These are phyloP conservation scores for Eucalyptus camaldulensis DNA, from an alignment of 345 rosid genomes.

Conservation along the genomic window DNA sequence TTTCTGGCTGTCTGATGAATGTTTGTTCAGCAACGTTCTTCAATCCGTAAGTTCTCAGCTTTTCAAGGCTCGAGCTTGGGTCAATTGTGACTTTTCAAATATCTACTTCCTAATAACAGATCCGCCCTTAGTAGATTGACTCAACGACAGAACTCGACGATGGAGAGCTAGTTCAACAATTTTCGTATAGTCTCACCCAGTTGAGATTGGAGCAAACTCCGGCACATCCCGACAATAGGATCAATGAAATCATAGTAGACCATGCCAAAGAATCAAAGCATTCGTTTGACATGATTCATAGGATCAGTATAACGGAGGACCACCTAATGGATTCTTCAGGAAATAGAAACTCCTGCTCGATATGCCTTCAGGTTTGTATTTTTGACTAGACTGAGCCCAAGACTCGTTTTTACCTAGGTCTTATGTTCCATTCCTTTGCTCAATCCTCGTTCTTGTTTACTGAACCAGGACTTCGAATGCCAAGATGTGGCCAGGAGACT, in stretches of 20 bases:
- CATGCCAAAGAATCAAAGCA: background rate
- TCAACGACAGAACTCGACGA: slow-evolving; percentile 71
- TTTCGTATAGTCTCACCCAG: background rate
- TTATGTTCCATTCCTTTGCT: background rate
- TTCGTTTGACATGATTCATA: background rate
- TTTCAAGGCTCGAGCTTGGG: background rate
- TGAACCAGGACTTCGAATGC: slow-evolving; percentile 11
- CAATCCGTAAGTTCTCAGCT: background rate
- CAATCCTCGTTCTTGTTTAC: background rate
- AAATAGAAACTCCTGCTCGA: slow-evolving; percentile 9
- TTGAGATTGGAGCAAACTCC: background rate
- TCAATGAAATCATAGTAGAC: background rate
- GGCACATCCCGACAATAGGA: background rate
- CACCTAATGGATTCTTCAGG: slow-evolving; percentile 1
- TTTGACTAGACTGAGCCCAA: background rate
- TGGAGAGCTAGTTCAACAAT: background rate
- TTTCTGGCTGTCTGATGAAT: background rate
- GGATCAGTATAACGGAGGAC: background rate
- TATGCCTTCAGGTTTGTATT: slow-evolving; percentile 29
- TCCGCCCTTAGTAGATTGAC: slow-evolving; percentile 40
- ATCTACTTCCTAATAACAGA: background rate
- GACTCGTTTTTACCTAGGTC: background rate
- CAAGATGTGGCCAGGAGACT: slow-evolving; percentile 3
- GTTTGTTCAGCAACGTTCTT: background rate
- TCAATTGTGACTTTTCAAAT: background rate